Percentiles rank a stretch among this genome's conserved stretches.
These are phyloP conservation scores for Darksidea phi DNA, from an alignment of 495 filamentous ascomycete species.

Conservation along the genomic window DNA sequence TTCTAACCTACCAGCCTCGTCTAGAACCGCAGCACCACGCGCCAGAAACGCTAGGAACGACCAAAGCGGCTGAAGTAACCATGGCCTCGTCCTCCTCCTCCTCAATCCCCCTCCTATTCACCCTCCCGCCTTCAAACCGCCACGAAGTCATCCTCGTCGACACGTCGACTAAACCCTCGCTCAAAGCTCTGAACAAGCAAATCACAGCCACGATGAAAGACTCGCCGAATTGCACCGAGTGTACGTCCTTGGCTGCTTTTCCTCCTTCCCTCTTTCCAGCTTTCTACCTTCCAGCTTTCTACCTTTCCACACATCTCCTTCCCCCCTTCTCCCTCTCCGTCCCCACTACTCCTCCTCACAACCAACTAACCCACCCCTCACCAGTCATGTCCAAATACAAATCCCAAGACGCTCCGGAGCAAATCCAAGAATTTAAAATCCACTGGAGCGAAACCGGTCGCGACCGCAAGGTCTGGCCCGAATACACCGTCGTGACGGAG, in stretches of 20 bases:
- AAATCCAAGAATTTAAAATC: slow-evolving; percentile 14
- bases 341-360: background rate
- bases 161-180: slow-evolving; percentile 5
- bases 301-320: background rate
- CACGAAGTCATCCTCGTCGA: slow-evolving; percentile 32
- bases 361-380: background rate
- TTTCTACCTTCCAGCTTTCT: background rate
- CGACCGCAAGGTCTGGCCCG: slow-evolving; percentile 26
- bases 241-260: slow-evolving; percentile 4
- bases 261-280: background rate
- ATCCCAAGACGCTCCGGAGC: slow-evolving; percentile 7
- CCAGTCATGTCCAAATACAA: slow-evolving; percentile 30
- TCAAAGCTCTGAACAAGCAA: slow-evolving; percentile 28
- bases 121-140: slow-evolving; percentile 21
- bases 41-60: background rate
- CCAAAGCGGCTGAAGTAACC: background rate
- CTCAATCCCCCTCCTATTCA: slow-evolving; percentile 30
- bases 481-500: slow-evolving; percentile 28
- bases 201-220: slow-evolving; percentile 13
- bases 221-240: slow-evolving; percentile 26
- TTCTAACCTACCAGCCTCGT: no score
- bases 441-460: slow-evolving; percentile 20
- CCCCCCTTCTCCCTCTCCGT: background rate
- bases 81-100: no score
- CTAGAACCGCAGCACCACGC: background rate